These are phyloP conservation scores for Aspergillus funiculosus DNA, from an alignment of 495 filamentous ascomycete species.

Conservation along the genomic window DNA sequence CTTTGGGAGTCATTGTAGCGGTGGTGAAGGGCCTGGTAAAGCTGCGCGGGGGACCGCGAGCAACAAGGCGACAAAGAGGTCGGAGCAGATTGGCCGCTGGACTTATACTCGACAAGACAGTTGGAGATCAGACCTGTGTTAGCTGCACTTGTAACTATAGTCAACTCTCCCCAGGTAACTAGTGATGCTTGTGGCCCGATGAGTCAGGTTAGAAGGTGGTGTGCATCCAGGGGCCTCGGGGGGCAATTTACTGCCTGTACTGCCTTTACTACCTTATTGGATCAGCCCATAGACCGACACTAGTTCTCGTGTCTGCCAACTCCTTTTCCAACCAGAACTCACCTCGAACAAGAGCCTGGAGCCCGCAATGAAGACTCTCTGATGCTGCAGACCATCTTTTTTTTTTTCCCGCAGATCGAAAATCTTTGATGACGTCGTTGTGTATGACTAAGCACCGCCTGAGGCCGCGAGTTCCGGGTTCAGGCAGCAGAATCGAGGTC, in stretches of 20 bases:
- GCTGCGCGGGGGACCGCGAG: constrained; percentile 34
- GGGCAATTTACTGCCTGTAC: not conserved
- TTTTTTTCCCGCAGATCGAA: too few relatives aligned
- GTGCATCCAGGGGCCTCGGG: not conserved
- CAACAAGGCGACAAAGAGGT: constrained; percentile 22
- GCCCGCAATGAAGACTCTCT: not conserved
- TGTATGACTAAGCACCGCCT: too few relatives aligned
- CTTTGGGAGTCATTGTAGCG: constrained; percentile 16
- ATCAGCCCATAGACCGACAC: not conserved
- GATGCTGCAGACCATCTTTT: too few relatives aligned
- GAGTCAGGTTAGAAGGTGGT: not conserved
- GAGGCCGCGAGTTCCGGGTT: too few relatives aligned
- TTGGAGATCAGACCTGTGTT: too few relatives aligned
- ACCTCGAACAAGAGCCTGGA: constrained; percentile 7
- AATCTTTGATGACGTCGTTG: too few relatives aligned
- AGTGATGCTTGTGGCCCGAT: not conserved
- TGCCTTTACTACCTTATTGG: not conserved
- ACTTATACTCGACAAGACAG: not conserved
- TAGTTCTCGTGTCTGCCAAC: too few relatives aligned
- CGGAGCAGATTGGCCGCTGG: constrained; percentile 29
- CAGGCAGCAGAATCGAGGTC: too few relatives aligned
- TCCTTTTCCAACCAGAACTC: constrained; percentile 5
- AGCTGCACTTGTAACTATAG: too few relatives aligned
- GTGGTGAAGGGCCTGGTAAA: constrained; percentile 25
- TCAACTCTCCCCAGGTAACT: too few relatives aligned